Evolutionary conservation across 2,329 filamentous ascomycete genomes (phyloP).

Genomic region (Aspergillus fumigatus): DNA sequence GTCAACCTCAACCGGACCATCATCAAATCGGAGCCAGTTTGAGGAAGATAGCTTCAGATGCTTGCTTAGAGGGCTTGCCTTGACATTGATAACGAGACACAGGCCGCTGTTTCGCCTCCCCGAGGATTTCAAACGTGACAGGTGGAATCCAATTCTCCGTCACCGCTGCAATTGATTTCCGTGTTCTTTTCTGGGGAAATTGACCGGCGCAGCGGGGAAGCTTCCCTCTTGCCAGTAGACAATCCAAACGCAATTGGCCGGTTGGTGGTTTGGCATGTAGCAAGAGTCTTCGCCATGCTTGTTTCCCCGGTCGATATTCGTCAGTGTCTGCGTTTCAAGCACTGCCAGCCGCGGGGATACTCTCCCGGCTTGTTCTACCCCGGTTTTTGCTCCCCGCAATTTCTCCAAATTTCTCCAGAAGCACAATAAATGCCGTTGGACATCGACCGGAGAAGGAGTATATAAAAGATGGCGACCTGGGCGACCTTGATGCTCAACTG

Average conservation of each 20-base stretch:
- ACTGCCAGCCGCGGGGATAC: not conserved
- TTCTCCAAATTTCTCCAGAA: constrained; percentile 11
- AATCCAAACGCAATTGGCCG: constrained; percentile 2
- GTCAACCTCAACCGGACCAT: too few relatives aligned
- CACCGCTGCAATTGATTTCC: constrained; percentile 17
- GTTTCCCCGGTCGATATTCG: not conserved
- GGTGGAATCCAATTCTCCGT: constrained; percentile 19
- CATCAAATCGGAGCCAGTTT: too few relatives aligned
- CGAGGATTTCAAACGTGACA: constrained; percentile 6
- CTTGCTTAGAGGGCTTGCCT: not conserved
- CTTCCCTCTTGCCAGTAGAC: not conserved
- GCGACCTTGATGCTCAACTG: not conserved
- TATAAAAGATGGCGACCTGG: constrained; percentile 2
- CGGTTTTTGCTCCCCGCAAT: constrained; percentile 8
- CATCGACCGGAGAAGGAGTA: constrained; percentile 6
- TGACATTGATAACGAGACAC: not conserved
- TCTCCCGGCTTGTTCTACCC: not conserved
- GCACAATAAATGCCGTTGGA: not conserved
- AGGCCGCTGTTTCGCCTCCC: not conserved
- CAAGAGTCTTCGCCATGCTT: constrained; percentile 1
- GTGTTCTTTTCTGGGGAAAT: constrained; percentile 5
- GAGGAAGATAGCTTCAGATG: too few relatives aligned
- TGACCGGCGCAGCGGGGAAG: not conserved
- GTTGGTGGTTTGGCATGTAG: not conserved
- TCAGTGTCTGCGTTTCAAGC: not conserved